phyloP scores from a whole-genome alignment of 2,329 filamentous ascomycete genomes.

The Leptosphaerulina australis region DNA sequence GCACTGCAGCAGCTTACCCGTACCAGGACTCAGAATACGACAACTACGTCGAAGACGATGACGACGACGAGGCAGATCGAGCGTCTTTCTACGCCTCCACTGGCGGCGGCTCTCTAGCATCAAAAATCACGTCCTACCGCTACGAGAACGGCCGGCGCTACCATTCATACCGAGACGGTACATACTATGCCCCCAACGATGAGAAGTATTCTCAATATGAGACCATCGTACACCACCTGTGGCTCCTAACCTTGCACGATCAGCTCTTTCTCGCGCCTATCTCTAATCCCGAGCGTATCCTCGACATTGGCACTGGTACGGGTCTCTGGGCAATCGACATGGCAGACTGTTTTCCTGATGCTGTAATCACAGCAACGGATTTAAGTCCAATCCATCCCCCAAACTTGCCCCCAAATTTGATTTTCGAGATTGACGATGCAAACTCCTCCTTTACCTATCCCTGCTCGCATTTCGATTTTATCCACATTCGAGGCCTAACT shows the following conservation, averaged over 20 bases:
- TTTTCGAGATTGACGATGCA: conserved; percentile 55
- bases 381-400: conserved; percentile 44
- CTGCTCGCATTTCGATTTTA: conserved; percentile 46
- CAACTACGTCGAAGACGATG: conserved; percentile 29
- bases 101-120: conserved; percentile 48
- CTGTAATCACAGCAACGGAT: conserved; percentile 46
- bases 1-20: not conserved
- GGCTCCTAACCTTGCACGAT: conserved; percentile 45
- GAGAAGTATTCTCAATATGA: conserved; percentile 38
- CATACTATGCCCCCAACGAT: conserved; percentile 46
- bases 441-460: conserved; percentile 51
- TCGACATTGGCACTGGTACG: conserved; percentile 46
- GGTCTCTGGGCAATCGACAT: conserved; percentile 48
- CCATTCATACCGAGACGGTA: conserved; percentile 44
- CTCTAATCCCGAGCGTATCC: conserved; percentile 33
- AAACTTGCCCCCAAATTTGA: conserved; percentile 50
- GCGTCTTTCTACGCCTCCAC: conserved; percentile 35
- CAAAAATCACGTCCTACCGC: conserved; percentile 48
- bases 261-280: conserved; percentile 45
- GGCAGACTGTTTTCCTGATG: conserved; percentile 45
- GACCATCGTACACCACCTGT: conserved; percentile 43
- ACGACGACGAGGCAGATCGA: conserved; percentile 35
- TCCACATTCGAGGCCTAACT: conserved; percentile 50
- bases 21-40: conserved; percentile 35
- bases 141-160: conserved; percentile 47